Base-by-base conservation (phyloP, 2,329 filamentous ascomycete genomes). In the Cladosporium austrohemisphaericum region DNA sequence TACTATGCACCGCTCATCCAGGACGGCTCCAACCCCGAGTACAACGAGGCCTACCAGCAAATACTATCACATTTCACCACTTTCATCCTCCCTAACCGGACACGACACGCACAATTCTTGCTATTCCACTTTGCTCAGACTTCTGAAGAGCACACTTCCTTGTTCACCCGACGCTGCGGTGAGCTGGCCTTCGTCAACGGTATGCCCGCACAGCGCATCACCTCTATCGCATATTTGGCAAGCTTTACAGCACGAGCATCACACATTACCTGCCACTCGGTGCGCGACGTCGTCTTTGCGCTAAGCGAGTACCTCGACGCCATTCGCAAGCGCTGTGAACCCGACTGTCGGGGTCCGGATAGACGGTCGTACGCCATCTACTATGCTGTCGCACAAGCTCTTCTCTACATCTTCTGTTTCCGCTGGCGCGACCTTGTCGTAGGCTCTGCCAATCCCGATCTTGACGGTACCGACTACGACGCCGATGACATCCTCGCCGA, bases 391-490 rank as follows among this genome's bases (percentile, higher is more conserved):
- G 83, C 86, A n/a, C 91, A 96, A 68, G 90, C 90, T 1, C 76
- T 94, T 2, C 79, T 96, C 19, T 96, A 96, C 72, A 92, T 95
- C 52, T 96, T 95, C 70, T 98, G 93, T 74, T 98, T 98, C 75
- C 84, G 93, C 49, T 98, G 93, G 93, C 85, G 89, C 53, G 92
- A 97, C 62, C 76, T 98, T 38, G 85, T 88, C 49, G 74, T 80
- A 16, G 77, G 67, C 9, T 56, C 79, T 1, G 79, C 78, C 3
- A 74, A 41, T 8, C 54, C 57, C 3, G 55, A 61, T 18, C 48
- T 53, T 2, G 58, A 60, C 40, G 55, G 54, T 28, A 52, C 79
- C 1, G 76, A 83, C 13, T 70, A 75, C 37, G 70, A 71, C 40
- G 68, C 75, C n/a, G 71, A 78, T 33, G 76, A 81, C 35, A 70